Conservation (phyloP, 2,329 filamentous ascomycete species). For the Alternaria sp. region DNA sequence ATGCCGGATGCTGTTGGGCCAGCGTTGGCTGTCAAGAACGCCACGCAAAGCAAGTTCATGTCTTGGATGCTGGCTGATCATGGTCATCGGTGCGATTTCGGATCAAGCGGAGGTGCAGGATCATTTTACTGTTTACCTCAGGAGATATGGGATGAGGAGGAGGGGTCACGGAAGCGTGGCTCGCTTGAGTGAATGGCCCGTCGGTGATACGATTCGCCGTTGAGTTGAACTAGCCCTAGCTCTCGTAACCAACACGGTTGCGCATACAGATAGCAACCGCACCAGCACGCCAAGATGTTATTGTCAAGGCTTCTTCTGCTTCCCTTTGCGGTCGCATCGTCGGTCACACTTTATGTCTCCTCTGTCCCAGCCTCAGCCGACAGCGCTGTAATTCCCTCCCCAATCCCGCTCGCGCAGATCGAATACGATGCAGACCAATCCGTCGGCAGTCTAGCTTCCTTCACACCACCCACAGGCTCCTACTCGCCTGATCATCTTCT, state of each 20-base stretch:
- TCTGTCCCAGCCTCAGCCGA: conserved; percentile 76
- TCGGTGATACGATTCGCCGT: conserved; percentile 29
- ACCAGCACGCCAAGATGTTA: conserved; percentile 45
- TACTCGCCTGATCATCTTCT: conserved; percentile 51
- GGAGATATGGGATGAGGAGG: background rate
- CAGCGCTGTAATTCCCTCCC: conserved; percentile 55
- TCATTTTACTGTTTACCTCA: conserved; percentile 5
- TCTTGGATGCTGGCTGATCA: conserved; percentile 17
- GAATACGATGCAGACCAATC: conserved; percentile 52
- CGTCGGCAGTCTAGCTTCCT: conserved; percentile 47
- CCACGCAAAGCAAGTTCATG: conserved; percentile 31
- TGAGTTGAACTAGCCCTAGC: conserved; percentile 15
- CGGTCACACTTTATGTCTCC: conserved; percentile 63
- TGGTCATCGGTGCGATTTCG: conserved; percentile 13
- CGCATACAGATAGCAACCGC: conserved; percentile 9
- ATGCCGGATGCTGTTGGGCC: conserved; percentile 27
- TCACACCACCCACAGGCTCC: conserved; percentile 48
- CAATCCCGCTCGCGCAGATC: conserved; percentile 55
- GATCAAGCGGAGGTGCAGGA: conserved; percentile 14
- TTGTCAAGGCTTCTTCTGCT: conserved; percentile 48
- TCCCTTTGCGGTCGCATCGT: conserved; percentile 50
- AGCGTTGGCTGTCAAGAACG: conserved; percentile 27
- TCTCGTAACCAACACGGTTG: conserved; percentile 16
- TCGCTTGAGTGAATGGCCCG: conserved; percentile 14
- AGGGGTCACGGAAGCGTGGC: conserved; percentile 3